Base-by-base conservation (phyloP, 2,329 filamentous ascomycete species). In the Clonostachys rhizophaga region DNA sequence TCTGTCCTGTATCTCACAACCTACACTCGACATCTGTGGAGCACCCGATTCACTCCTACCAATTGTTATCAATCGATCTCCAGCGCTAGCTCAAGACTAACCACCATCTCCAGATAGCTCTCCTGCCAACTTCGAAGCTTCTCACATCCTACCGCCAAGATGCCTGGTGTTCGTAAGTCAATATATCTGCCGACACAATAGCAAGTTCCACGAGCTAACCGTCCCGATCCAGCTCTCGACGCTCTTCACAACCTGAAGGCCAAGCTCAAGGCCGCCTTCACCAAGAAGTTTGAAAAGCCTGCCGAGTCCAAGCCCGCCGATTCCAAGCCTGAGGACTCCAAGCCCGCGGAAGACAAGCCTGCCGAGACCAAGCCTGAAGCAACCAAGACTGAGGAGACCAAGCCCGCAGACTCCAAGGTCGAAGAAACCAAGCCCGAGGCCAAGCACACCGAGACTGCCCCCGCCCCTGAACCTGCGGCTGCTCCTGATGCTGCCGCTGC, bases 231-330 rank as follows among this genome's bases (percentile, higher is more conserved):
- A 80, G 76, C 76, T 47, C 62, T 69, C 44, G 65, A 71, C 52
- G 73, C 76, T 34, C 64, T 81, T 50, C 72, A 75, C 59, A 79
- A 79, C 65, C 55, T 81, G 54, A 78, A 76, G 72, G 67, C 64
- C 58, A 80, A 78, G 73, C 59, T 81, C 59, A 76, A 74, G 70
- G 64, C 66, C 52, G 64, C 68, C 62, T 75, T 78, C 67, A 75
- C 72, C 64, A 76, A 73, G 63, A 46, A 50, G 40, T 57, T 65
- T 42, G 62, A 70, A 55, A 65, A 65, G 55, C 51, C 58, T 20
- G 53, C 54, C 14, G 51, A 51, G 12, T 16, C 49, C n/a, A 44
- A 54, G 17, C 34, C 46, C 36, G 36, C 44, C 34, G 59, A 50
- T 5, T 52, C 55, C 37, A 61, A 63, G 52, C 51, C 61, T 33